phyloP scores from a whole-genome alignment of 179 eudicot species.

The Drosera spatulata region DNA sequence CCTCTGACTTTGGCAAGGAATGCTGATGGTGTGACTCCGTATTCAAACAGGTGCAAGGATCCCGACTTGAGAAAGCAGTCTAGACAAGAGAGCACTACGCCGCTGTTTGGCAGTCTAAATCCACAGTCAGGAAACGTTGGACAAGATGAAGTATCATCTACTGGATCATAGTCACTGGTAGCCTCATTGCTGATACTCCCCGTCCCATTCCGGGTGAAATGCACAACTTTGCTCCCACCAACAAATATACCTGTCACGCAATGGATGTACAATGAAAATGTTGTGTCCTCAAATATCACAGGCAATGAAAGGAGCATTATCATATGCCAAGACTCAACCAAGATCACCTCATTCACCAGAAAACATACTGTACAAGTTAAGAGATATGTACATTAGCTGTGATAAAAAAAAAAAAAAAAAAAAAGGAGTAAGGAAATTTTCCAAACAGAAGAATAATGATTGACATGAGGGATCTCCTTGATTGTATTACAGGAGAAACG shows the following conservation, averaged over 20 bases:
- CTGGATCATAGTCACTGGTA: slow-evolving; percentile 20
- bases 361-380: too few relatives aligned
- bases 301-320: too few relatives aligned
- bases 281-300: too few relatives aligned
- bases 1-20: slow-evolving; percentile 84
- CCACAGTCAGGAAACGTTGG: slow-evolving; percentile 84
- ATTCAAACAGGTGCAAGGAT: slow-evolving; percentile 65
- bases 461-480: too few relatives aligned
- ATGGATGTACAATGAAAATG: too few relatives aligned
- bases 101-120: slow-evolving; percentile 63
- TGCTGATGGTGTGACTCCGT: slow-evolving; percentile 59
- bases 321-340: too few relatives aligned
- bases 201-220: slow-evolving; percentile 38
- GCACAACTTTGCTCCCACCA: slow-evolving; percentile 89
- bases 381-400: too few relatives aligned
- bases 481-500: too few relatives aligned
- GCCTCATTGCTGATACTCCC: slow-evolving; percentile 13
- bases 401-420: too few relatives aligned
- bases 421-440: too few relatives aligned
- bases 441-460: too few relatives aligned
- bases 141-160: slow-evolving; percentile 34
- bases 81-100: slow-evolving; percentile 79
- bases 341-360: too few relatives aligned
- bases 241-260: slow-evolving; percentile 59
- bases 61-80: slow-evolving; percentile 84